Evolutionary conservation across 306 rosid genomes (phyloP).

Genomic region (Prosopis cineraria): DNA sequence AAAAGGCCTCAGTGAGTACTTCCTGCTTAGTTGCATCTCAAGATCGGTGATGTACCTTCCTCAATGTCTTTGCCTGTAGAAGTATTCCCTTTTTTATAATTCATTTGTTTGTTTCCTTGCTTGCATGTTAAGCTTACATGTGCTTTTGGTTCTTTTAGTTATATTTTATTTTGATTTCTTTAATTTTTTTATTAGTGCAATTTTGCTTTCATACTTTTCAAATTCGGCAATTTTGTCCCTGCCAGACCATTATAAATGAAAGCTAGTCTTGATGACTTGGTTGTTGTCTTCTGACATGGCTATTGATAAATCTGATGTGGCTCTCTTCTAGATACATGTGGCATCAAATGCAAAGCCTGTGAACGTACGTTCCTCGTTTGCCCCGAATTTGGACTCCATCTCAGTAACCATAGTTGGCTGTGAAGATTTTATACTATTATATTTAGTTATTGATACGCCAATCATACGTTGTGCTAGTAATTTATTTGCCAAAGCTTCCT

Average conservation of each 20-base stretch:
- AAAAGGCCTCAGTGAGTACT: neutral
- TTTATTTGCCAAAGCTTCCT: neutral
- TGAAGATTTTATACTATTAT: too few relatives aligned
- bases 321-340: neutral
- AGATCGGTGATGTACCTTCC: neutral
- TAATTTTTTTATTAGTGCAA: neutral
- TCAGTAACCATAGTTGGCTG: neutral
- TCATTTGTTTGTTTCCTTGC: neutral
- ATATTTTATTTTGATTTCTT: constrained; percentile 7
- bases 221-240: neutral
- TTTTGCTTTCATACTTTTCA: neutral
- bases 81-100: neutral
- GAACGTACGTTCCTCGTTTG: neutral
- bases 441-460: neutral
- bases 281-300: neutral
- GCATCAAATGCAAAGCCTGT: neutral
- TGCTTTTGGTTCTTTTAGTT: neutral
- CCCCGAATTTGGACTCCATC: neutral
- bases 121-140: neutral
- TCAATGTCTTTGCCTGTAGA: neutral
- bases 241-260: neutral
- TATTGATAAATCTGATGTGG: neutral
- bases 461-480: neutral
- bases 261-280: neutral
- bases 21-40: neutral